Base-by-base conservation (phyloP, 257 asterid species). In the Ehretia macrophylla region DNA sequence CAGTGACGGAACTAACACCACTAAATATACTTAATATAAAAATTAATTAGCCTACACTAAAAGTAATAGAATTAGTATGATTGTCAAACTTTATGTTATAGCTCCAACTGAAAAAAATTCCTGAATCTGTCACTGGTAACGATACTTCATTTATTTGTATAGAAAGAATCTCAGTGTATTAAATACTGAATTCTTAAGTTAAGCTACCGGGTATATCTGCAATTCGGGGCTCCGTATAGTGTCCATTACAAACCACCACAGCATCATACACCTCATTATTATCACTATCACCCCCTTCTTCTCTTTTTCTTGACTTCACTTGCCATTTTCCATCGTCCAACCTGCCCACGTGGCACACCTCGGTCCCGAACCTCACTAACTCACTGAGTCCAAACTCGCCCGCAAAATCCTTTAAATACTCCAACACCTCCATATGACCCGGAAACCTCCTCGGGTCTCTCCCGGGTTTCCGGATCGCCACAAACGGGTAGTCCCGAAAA, bases 211-310 rank as follows among this genome's bases (percentile, higher is more conserved):
- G 87, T 47, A 92, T 79, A 27, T 83, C 87, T 8, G 97, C 96
- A 3, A 74, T 64, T 27, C 96, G 82, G 69, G 96, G 96, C 81
- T 84, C 95, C 52, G 97, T 64, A 65, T 79, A 81, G 60, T 92
- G 99, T 12, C 99, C 99, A 48, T 88, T 86, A 52, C 95, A 88
- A 18, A 92, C 75, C 13, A 92, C 96, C 50, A 92, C 99, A 68
- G 97, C 99, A 81, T 88, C 96, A 72, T 65, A 92, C 35, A 78
- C 74, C 77, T 82, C 90, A 58, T 70, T 65, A 56, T 50, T 66
- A 27, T 32, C 70, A 65, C 70, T 65, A 35, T 14, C 60, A 39
- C 19, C 80, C 11, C 55, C 81, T 12, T 68, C 77, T 21, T 61
- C 49, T 27, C 56, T 71, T 66, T 59, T 66, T 39, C 68, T 85